These are phyloP conservation scores for Achaetomium macrosporum DNA, from an alignment of 2,329 filamentous ascomycete species.

Conservation along the genomic window DNA sequence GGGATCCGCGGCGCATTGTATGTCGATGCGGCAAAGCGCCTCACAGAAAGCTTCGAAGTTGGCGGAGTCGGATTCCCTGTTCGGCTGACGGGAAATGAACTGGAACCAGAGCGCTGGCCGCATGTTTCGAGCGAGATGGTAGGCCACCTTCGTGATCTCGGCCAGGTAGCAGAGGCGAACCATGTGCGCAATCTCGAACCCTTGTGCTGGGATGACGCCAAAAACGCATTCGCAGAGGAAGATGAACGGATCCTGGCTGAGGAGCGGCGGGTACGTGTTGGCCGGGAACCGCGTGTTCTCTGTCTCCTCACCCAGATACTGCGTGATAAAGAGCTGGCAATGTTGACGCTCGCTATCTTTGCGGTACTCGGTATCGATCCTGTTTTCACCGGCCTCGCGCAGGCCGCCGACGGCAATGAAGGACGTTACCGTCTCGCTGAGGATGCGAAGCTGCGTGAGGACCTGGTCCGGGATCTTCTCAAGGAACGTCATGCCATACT, in stretches of 20 bases:
- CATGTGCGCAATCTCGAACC: constrained; percentile 71
- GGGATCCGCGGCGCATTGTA: constrained; percentile 34
- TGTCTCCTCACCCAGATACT: constrained; percentile 42
- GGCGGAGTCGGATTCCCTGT: constrained; percentile 41
- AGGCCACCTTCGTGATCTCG: constrained; percentile 79
- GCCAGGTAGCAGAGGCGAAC: constrained; percentile 83
- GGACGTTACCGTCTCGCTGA: constrained; percentile 81
- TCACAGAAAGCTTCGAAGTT: constrained; percentile 54
- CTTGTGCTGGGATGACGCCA: constrained; percentile 60
- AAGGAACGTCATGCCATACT: constrained; percentile 67
- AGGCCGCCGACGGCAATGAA: constrained; percentile 75
- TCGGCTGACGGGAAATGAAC: constrained; percentile 35
- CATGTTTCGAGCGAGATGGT: constrained; percentile 51
- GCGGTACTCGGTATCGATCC: constrained; percentile 60
- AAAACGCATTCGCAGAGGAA: constrained; percentile 77
- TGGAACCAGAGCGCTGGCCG: constrained; percentile 44
- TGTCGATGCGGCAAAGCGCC: constrained; percentile 39
- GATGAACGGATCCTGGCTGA: constrained; percentile 66
- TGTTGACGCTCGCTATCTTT: constrained; percentile 66
- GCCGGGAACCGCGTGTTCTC: constrained; percentile 37
- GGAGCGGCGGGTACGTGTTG: constrained; percentile 50
- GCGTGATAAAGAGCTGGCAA: constrained; percentile 65
- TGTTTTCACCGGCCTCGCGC: constrained; percentile 52
- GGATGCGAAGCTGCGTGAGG: constrained; percentile 78
- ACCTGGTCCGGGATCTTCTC: constrained; percentile 79